These are phyloP conservation scores for Cubamyces lactineus DNA, from an alignment of 768 basidiomycete species.

Conservation along the genomic window DNA sequence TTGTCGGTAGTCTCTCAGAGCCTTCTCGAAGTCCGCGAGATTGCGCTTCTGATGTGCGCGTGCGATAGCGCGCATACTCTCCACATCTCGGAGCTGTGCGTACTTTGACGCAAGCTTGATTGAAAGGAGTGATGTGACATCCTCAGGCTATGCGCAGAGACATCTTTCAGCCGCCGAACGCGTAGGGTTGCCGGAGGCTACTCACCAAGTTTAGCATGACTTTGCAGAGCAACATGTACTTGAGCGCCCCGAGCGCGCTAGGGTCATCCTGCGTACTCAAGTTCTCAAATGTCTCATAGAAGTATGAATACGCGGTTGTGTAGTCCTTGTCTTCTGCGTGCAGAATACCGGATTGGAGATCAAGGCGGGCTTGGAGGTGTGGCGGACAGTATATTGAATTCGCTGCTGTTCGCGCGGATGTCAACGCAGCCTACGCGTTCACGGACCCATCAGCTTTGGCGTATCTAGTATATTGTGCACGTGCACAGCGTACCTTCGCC, in stretches of 20 bases:
- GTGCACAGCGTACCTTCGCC: constrained; percentile 64
- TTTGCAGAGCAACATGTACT: constrained; percentile 98
- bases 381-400: constrained; percentile 95
- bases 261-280: constrained; percentile 70
- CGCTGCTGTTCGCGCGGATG: constrained; percentile 89
- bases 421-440: constrained; percentile 72
- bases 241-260: constrained; percentile 78
- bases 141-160: constrained; percentile 72
- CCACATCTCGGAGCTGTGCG: constrained; percentile 84
- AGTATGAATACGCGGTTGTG: constrained; percentile 95
- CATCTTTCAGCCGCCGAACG: neutral
- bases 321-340: constrained; percentile 99
- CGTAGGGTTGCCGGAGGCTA: constrained; percentile 17
- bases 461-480: neutral
- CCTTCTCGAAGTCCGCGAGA: constrained; percentile 86
- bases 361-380: constrained; percentile 60
- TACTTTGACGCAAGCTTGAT: constrained; percentile 90
- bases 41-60: constrained; percentile 92
- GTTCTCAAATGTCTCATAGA: constrained; percentile 96
- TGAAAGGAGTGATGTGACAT: constrained; percentile 83
- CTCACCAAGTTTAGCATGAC: constrained; percentile 94
- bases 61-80: constrained; percentile 95
- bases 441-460: neutral
- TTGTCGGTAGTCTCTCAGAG: constrained; percentile 82
- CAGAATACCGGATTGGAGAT: constrained; percentile 77